Evolutionary conservation across 176 grass and related monocot genomes (phyloP).

Genomic region (Chloris gayana): DNA sequence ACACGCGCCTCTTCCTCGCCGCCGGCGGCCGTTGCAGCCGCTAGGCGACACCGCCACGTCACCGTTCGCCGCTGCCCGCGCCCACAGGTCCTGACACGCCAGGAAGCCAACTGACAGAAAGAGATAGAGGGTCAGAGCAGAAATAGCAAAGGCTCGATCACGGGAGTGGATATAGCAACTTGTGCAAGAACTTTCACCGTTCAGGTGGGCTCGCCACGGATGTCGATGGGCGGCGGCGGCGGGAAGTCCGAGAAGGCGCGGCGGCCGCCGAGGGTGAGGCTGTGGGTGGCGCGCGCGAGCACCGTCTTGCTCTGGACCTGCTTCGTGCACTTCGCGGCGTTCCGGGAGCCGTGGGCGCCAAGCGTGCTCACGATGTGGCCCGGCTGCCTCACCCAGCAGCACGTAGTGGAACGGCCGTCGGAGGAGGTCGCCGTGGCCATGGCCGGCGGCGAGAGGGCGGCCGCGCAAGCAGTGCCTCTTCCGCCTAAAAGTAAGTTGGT

Average conservation of each 20-base stretch:
- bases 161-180: not conserved
- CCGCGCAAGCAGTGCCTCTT: constrained; percentile 34
- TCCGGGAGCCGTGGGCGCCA: constrained; percentile 60
- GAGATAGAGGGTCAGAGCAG: not conserved
- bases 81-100: not conserved
- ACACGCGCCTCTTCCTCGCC: constrained; percentile 39
- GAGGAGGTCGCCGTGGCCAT: constrained; percentile 14
- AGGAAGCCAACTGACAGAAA: not conserved
- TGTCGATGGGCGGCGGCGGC: constrained; percentile 42
- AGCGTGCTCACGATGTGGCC: constrained; percentile 71
- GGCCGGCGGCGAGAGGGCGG: constrained; percentile 27
- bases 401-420: constrained; percentile 33
- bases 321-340: constrained; percentile 66
- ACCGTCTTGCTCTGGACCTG: constrained; percentile 89
- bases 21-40: constrained; percentile 24
- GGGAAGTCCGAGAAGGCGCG: constrained; percentile 57
- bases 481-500: constrained; percentile 79
- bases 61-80: not conserved
- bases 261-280: constrained; percentile 62
- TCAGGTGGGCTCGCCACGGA: not conserved
- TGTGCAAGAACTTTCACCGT: not conserved
- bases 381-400: constrained; percentile 62
- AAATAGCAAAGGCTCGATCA: not conserved
- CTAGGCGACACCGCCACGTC: constrained; percentile 13
- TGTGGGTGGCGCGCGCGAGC: constrained; percentile 72